These are phyloP conservation scores for Neurospora pannonica DNA, from an alignment of 495 filamentous ascomycete species.

Conservation along the genomic window DNA sequence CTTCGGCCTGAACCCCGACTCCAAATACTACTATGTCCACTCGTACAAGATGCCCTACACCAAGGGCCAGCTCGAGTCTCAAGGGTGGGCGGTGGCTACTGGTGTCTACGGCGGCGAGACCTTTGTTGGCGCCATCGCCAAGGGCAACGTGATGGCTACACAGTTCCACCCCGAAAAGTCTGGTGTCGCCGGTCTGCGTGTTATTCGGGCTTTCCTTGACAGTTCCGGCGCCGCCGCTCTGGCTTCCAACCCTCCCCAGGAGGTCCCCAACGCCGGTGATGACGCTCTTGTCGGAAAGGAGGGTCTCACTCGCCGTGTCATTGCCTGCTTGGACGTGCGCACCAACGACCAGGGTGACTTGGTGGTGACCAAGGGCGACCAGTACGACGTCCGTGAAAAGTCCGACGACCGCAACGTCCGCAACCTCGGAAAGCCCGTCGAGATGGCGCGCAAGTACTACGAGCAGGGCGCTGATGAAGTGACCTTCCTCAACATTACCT, in stretches of 20 bases:
- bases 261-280: not conserved
- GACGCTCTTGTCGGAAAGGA: constrained; percentile 19
- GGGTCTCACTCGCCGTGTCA: constrained; percentile 79
- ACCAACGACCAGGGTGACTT: constrained; percentile 94
- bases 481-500: constrained; percentile 96
- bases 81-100: constrained; percentile 83
- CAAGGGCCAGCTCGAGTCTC: constrained; percentile 57
- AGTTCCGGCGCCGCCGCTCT: constrained; percentile 44
- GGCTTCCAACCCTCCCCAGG: constrained; percentile 11
- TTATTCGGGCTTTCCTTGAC: constrained; percentile 75
- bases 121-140: constrained; percentile 84
- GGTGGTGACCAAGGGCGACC: constrained; percentile 96
- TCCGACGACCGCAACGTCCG: constrained; percentile 64
- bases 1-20: constrained; percentile 65
- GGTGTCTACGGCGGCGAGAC: constrained; percentile 80
- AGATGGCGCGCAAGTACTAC: constrained; percentile 90
- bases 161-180: constrained; percentile 99
- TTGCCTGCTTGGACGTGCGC: constrained; percentile 92
- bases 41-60: constrained; percentile 78
- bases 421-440: constrained; percentile 92
- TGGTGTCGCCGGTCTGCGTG: constrained; percentile 74
- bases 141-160: constrained; percentile 76
- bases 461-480: constrained; percentile 94
- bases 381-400: constrained; percentile 99
- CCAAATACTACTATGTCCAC: constrained; percentile 98